Evolutionary conservation across 1,139 yeast genomes (phyloP), one percentile per base, ranked within the genome.

Genomic region (Eremothecium sinecaudum): DNA sequence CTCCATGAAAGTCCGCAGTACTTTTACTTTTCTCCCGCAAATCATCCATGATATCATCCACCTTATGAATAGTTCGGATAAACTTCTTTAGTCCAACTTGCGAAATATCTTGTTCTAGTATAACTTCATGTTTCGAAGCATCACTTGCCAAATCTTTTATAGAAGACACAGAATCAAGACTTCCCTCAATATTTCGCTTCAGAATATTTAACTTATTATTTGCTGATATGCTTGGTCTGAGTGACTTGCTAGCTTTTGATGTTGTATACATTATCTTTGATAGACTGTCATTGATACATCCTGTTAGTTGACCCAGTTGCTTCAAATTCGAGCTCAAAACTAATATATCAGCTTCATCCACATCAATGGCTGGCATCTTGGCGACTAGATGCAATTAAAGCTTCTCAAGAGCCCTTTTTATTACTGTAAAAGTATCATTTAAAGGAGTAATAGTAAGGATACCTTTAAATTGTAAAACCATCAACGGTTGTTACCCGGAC

Each of bases 331-430:
- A 92, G 38, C 81, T 81, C 27, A 86, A 66, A 7, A 86, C 86
- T 2, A 84, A 77, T 31, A 83, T 77, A 47, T 84, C 95, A 2
- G 92, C 87, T 53, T 81, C 93, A 50, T 82, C 93, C 2, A 75
- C 65, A 49, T 79, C 90, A 18, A 73, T 50, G 10, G 41, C 38
- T 5, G 33, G 30, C 34, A 40, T 40, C 13, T 26, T 20, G 17
- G 27, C 12, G n/a, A 19, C 5, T 4, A 13, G 28, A 20, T 7
- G 3, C 16, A 4, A n/a, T 27, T n/a, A n/a, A n/a, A n/a, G n/a
- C n/a, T n/a, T n/a, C n/a, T n/a, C n/a, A n/a, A n/a, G n/a, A n/a
- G n/a, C n/a, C n/a, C 22, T 8, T 19, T 19, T n/a, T 19, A 19
- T n/a, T 19, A 8, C n/a, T n/a, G 12, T 13, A 13, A 21, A 4